phyloP scores from a whole-genome alignment of 2,329 filamentous ascomycete genomes.

The Penicillium sp. region DNA sequence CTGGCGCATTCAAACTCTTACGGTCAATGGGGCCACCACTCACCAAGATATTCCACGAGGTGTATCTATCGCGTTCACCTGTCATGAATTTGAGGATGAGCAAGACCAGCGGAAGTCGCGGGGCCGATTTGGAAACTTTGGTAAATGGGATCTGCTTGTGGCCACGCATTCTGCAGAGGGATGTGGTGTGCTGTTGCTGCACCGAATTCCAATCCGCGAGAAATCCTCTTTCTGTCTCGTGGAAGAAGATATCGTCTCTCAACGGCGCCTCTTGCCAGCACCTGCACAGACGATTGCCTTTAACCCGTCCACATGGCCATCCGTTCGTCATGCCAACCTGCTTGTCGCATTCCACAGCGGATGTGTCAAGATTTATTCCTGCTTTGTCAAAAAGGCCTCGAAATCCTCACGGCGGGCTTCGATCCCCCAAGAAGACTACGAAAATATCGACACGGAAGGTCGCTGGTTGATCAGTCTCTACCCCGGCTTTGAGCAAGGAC shows the following conservation, averaged over 20 bases:
- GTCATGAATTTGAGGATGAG: conserved; percentile 35
- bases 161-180: conserved; percentile 48
- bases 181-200: conserved; percentile 45
- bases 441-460: conserved; percentile 36
- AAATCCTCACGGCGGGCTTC: conserved; percentile 30
- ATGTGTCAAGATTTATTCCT: conserved; percentile 57
- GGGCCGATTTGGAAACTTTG: conserved; percentile 24
- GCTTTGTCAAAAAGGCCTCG: conserved; percentile 37
- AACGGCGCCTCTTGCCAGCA: conserved; percentile 48
- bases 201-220: conserved; percentile 41
- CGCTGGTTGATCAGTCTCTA: conserved; percentile 47
- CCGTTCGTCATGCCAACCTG: conserved; percentile 53
- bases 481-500: conserved; percentile 39
- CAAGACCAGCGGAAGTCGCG: conserved; percentile 32
- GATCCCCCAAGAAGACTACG: conserved; percentile 31
- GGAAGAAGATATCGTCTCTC: conserved; percentile 43
- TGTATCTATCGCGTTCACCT: conserved; percentile 54
- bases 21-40: conserved; percentile 46
- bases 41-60: conserved; percentile 53
- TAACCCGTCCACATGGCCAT: conserved; percentile 54
- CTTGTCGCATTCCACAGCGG: conserved; percentile 56
- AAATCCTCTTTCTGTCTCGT: conserved; percentile 27
- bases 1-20: conserved; percentile 49
- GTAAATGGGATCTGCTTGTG: conserved; percentile 46
- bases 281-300: conserved; percentile 54